A percentile compares a stretch with the other conserved stretches of the same genome.
These are phyloP conservation scores for Scutellaria minor DNA, from an alignment of 257 asterid species.

Conservation along the genomic window DNA sequence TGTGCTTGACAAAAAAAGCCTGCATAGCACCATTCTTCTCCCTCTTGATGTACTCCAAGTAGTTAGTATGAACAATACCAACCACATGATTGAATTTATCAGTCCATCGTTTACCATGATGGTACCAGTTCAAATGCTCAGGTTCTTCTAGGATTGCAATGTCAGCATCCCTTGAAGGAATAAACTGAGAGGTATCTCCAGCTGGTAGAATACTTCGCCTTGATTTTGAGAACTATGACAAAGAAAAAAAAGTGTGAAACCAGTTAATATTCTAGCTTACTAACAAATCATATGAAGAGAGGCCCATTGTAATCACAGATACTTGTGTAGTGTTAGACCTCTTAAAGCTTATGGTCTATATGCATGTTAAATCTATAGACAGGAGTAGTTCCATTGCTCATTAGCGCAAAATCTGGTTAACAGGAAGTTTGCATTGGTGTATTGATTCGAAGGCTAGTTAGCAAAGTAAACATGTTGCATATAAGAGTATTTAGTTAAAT, in stretches of 20 bases:
- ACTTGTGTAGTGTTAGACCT: slow-evolving; percentile 4
- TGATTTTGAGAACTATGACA: slow-evolving; percentile 71
- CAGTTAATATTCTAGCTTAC: slow-evolving; percentile 18
- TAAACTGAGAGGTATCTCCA: slow-evolving; percentile 91
- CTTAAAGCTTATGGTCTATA: neutral
- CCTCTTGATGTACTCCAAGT: slow-evolving; percentile 98
- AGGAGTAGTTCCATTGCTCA: neutral
- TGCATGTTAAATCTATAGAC: neutral
- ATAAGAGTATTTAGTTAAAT: neutral
- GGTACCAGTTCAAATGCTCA: slow-evolving; percentile 98
- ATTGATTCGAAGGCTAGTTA: slow-evolving; percentile 25
- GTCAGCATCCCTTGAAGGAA: slow-evolving; percentile 92
- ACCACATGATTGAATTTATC: slow-evolving; percentile 98
- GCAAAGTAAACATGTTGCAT: slow-evolving; percentile 4
- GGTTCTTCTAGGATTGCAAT: slow-evolving; percentile 99
- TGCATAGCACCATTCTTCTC: slow-evolving; percentile 97
- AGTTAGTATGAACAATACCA: slow-evolving; percentile 94
- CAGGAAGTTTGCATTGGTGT: neutral
- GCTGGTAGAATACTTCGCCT: slow-evolving; percentile 96
- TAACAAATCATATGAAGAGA: slow-evolving; percentile 21
- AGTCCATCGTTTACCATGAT: slow-evolving; percentile 99
- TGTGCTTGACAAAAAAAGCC: slow-evolving; percentile 91
- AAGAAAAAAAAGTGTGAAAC: slow-evolving; percentile 15
- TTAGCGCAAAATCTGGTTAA: slow-evolving; percentile 10
- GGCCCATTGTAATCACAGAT: neutral